Evolutionary conservation across 1,139 yeast species (phyloP), one percentile per base, ranked within the genome.

Genomic region (Hansenula lynferdii): DNA sequence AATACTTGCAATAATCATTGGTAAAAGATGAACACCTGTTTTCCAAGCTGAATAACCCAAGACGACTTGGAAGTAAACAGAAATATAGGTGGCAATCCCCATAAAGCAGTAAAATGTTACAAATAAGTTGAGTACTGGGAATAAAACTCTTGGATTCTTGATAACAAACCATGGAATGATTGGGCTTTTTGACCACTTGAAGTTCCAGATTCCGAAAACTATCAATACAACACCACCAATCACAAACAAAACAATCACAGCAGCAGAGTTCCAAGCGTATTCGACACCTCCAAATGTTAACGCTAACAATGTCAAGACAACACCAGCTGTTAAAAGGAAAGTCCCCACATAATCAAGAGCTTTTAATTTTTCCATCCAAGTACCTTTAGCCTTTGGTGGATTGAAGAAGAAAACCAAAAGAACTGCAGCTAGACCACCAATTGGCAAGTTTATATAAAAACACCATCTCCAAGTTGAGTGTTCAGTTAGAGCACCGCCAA

Each of bases 391-490:
- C 29, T 50, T 61, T 10, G 82, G 82, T n/a, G 87, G 85, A 33
- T 72, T 66, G 60, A 77, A 80, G n/a, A 72, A 66, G 31, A 67
- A 51, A 10, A 65, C 42, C 35, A 83, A 64, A 14, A 72, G 51
- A 0, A 60, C 55, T 19, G 71, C 57, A 1, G 84, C 80, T 4
- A 70, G 42, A 0, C 83, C 89, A 15, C 85, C 85, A 35, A 81
- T 63, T 8, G 90, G 87, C 43, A 84, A 60, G 55, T 82, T 83
- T 50, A 84, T 69, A 57, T 77, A 84, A 57, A 83, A 84, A 50
- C 85, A 78, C 90, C 90, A 83, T 56, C 92, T 69, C 92, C 92
- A 84, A 14, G 78, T 65, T 4, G 73, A 77, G 37, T 73, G 67
- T 12, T 75, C 56, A 2, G 84, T 69, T 46, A 82, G 75, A 0